Evolutionary conservation across 2,329 filamentous ascomycete genomes (phyloP).

Genomic region (Periconia sp.): DNA sequence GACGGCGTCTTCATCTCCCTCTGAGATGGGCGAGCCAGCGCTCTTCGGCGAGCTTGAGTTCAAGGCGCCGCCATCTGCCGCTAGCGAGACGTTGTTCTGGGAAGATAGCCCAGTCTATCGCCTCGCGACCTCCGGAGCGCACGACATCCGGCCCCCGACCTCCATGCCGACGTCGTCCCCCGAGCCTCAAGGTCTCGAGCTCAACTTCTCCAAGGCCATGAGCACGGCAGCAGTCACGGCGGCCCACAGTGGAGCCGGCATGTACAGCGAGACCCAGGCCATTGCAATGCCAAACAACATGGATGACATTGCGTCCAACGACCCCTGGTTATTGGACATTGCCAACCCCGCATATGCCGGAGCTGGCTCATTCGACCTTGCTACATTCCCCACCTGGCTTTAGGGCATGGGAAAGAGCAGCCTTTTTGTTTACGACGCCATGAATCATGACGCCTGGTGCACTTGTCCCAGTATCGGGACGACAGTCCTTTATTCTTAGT

Average conservation of each 20-base stretch:
- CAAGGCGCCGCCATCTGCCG: slow-evolving; percentile 35
- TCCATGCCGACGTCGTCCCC: slow-evolving; percentile 29
- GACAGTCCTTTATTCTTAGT: slow-evolving; percentile 27
- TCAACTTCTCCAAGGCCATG: slow-evolving; percentile 37
- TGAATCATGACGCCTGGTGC: slow-evolving; percentile 47
- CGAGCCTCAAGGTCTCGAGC: slow-evolving; percentile 32
- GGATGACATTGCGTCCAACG: slow-evolving; percentile 34
- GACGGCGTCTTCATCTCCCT: slow-evolving; percentile 49
- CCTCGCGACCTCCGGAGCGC: slow-evolving; percentile 29
- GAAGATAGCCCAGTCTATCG: slow-evolving; percentile 45
- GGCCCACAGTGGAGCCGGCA: slow-evolving; percentile 25
- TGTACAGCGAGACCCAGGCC: slow-evolving; percentile 36
- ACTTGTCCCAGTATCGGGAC: slow-evolving; percentile 21
- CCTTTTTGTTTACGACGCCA: slow-evolving; percentile 33
- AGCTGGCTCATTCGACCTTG: slow-evolving; percentile 28
- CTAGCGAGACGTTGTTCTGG: slow-evolving; percentile 44
- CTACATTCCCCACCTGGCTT: slow-evolving; percentile 35
- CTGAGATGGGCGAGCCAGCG: slow-evolving; percentile 45
- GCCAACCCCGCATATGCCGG: slow-evolving; percentile 27
- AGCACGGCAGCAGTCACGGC: slow-evolving; percentile 27
- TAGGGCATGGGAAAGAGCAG: slow-evolving; percentile 33
- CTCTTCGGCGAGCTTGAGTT: slow-evolving; percentile 44
- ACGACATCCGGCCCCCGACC: slow-evolving; percentile 30
- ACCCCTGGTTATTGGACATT: slow-evolving; percentile 37
- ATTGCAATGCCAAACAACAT: slow-evolving; percentile 40